Conservation (phyloP, 805 yeast genomes). For the Wickerhamia fluorescens region DNA sequence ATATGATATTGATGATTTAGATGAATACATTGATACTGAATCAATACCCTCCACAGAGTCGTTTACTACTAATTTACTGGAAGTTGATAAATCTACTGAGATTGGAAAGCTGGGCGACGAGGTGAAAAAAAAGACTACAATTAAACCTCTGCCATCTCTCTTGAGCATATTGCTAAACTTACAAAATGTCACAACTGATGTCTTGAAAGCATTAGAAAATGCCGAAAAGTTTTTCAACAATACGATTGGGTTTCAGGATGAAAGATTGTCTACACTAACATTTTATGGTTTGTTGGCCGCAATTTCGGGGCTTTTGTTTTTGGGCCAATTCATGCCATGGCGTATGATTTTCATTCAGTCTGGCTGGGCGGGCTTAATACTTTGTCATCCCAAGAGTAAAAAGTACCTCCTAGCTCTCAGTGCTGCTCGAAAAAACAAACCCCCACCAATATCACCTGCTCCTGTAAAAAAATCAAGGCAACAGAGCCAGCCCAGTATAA, state of each 20-base stretch:
- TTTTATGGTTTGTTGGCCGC: conserved; percentile 29
- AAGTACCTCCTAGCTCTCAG: conserved; percentile 14
- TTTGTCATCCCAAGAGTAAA: conserved; percentile 55
- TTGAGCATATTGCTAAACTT: conserved; percentile 65
- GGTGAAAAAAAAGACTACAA: conserved; percentile 6
- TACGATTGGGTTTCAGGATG: conserved; percentile 66
- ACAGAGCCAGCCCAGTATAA: conserved; percentile 9
- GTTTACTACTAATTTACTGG: background rate
- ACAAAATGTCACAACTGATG: conserved; percentile 54
- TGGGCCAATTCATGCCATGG: conserved; percentile 59
- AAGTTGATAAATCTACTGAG: conserved; percentile 1
- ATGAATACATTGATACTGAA: conserved; percentile 5
- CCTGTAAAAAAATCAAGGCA: conserved; percentile 3
- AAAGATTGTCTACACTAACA: conserved; percentile 56
- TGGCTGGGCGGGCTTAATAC: conserved; percentile 50
- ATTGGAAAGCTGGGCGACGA: conserved; percentile 4
- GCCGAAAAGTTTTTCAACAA: conserved; percentile 52
- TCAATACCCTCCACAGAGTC: conserved; percentile 7
- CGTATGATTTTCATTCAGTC: conserved; percentile 44
- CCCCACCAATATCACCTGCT: conserved; percentile 1
- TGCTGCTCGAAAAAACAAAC: conserved; percentile 4
- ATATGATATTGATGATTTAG: conserved; percentile 3
- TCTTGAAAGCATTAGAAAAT: conserved; percentile 43
- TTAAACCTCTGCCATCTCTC: conserved; percentile 34
- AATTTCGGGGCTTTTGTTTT: conserved; percentile 34